phyloP scores from a whole-genome alignment of 2,329 filamentous ascomycete genomes.

The Ceratocystiopsis sp. region DNA sequence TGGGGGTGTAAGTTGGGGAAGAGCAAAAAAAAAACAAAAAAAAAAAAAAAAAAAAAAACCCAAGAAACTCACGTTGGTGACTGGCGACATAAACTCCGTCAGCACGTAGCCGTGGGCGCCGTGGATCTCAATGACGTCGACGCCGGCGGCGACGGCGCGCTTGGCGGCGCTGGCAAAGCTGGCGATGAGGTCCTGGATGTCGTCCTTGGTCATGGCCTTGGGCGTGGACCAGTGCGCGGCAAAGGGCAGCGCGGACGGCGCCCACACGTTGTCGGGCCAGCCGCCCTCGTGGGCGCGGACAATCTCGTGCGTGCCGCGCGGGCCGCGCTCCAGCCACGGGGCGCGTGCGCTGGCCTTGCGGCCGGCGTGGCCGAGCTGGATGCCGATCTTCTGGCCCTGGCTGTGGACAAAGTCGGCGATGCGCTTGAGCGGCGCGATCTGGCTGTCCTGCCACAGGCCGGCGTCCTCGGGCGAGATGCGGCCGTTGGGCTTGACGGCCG shows the following conservation, averaged over 20 bases:
- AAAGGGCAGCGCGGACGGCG: slow-evolving; percentile 37
- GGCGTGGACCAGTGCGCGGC: slow-evolving; percentile 43
- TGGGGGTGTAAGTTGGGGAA: background rate
- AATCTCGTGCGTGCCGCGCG: slow-evolving; percentile 25
- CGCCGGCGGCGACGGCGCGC: slow-evolving; percentile 49
- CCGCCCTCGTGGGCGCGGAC: slow-evolving; percentile 35
- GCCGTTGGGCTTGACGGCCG: slow-evolving; percentile 55
- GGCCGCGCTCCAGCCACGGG: slow-evolving; percentile 42
- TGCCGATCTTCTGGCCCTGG: slow-evolving; percentile 58
- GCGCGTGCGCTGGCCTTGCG: slow-evolving; percentile 45
- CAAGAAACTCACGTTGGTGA: slow-evolving; percentile 29
- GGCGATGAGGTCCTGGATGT: slow-evolving; percentile 49
- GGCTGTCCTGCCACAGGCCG: slow-evolving; percentile 72
- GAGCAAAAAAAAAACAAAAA: background rate
- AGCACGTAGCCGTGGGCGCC: slow-evolving; percentile 51
- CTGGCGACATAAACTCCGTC: slow-evolving; percentile 44
- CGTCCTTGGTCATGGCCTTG: slow-evolving; percentile 47
- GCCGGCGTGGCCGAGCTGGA: slow-evolving; percentile 72
- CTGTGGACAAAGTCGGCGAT: slow-evolving; percentile 66
- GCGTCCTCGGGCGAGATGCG: slow-evolving; percentile 67
- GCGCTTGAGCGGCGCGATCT: slow-evolving; percentile 53
- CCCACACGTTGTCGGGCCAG: slow-evolving; percentile 39
- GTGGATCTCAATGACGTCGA: slow-evolving; percentile 59
- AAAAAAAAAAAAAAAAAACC: background rate
- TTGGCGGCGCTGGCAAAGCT: slow-evolving; percentile 42